Base-by-base conservation (phyloP, 2,329 filamentous ascomycete species). In the Ophiostoma sp. region DNA sequence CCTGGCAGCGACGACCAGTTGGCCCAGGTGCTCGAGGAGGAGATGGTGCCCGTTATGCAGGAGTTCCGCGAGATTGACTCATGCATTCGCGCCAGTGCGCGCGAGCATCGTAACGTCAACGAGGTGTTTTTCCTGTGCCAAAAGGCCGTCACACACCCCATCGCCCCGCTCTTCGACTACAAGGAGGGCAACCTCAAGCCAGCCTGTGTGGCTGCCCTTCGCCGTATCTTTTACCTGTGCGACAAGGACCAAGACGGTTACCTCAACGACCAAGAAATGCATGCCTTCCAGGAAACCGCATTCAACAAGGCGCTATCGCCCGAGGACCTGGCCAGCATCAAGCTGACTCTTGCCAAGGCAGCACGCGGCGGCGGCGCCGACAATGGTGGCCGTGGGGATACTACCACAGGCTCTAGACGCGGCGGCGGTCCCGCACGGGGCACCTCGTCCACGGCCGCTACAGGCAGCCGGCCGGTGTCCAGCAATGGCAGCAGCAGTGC, bases 31-130 rank as follows among this genome's bases (percentile, higher is more conserved):
- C 90, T 97, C 63, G 93, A 97, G 79, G 96, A 98, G 81, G 96
- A 99, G 84, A 98, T 99, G 94, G 86, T 98, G 42, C 96, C 96
- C 0, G 91, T 99, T 76, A 98, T 99, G 96, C 92, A 93, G 75
- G 96, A 99, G 83, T 99, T 98, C 83, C 95, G 97, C 80, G 96
- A 98, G 82, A 98, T 99, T 76, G 96, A 99, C 81, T 97, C 95
- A 0, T 99, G 96, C 82, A 98, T 99, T 80, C 89, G 96, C 72
- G 94, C 95, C 9, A 98, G 95, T 82, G 94, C 95, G 25, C 90
- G 93, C 78, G 93, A 97, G 79, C 94, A 97, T 80, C 91, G 92
- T 78, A 98, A 98, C 82, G 93, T 98, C 80, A 97, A 97, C 81
- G 95, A 95, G 82, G 94, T 95, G 74, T 98, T 99, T 84, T 98